A percentile compares a stretch with the other conserved stretches of the same genome.
These are phyloP conservation scores for Cercospora brassicicola DNA, from an alignment of 2,329 filamentous ascomycete species.

Conservation along the genomic window DNA sequence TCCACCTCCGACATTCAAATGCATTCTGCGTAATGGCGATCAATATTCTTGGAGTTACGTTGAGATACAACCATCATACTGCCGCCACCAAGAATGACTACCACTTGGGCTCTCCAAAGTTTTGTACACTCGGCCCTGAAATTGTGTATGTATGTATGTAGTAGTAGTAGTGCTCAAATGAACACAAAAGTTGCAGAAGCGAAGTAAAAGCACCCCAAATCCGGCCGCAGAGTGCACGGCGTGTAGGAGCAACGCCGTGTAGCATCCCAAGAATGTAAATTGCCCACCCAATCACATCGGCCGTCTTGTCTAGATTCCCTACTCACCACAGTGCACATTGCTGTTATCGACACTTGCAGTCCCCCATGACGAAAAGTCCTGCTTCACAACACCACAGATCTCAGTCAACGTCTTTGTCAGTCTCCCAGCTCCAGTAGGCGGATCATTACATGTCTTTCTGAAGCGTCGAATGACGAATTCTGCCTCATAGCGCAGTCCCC, in stretches of 20 bases:
- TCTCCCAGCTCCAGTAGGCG: too few species aligned
- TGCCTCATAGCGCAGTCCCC: too few species aligned
- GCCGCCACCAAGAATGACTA: neutral
- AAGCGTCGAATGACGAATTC: too few species aligned
- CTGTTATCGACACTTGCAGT: too few species aligned
- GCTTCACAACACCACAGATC: too few species aligned
- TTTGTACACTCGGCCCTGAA: neutral
- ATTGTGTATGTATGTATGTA: neutral
- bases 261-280: neutral
- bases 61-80: neutral
- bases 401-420: too few species aligned
- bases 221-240: neutral
- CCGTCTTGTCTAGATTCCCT: too few species aligned
- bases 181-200: neutral
- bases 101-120: neutral
- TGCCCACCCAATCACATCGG: neutral
- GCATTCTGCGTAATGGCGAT: neutral
- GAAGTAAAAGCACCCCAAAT: neutral
- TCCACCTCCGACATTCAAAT: neutral
- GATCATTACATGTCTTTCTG: too few species aligned
- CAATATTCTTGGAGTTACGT: neutral
- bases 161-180: neutral
- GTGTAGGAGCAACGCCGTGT: neutral
- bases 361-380: too few species aligned
- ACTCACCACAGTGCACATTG: too few species aligned